Evolutionary conservation across 2,329 filamentous ascomycete species (phyloP).

Genomic region (Xylariaceae sp.): DNA sequence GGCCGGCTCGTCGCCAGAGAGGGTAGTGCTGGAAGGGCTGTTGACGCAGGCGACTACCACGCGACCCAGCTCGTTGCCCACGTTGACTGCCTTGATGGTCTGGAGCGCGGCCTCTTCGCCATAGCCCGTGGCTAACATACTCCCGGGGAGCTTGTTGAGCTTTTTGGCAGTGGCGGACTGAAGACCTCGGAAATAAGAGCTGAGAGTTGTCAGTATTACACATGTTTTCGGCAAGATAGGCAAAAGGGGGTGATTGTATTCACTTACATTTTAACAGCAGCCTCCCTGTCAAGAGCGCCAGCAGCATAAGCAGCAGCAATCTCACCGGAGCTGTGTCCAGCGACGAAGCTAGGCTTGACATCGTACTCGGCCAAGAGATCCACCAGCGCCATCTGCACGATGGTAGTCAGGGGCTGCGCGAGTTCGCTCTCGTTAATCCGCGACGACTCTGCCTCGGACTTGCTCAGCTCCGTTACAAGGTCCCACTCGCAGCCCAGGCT

Average conservation of each 20-base stretch:
- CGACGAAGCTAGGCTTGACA: slow-evolving; percentile 28
- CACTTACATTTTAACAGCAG: slow-evolving; percentile 29
- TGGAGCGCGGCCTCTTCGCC: neutral
- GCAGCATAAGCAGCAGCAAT: slow-evolving; percentile 36
- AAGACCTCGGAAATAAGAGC: neutral
- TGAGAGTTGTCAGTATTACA: neutral
- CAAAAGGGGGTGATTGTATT: too few relatives aligned
- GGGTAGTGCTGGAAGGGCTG: slow-evolving; percentile 17
- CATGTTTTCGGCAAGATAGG: neutral
- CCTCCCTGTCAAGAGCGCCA: slow-evolving; percentile 23
- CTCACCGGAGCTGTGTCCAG: slow-evolving; percentile 37
- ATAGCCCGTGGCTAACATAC: neutral
- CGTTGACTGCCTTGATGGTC: neutral
- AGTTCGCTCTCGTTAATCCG: slow-evolving; percentile 11
- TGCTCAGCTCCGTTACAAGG: slow-evolving; percentile 5
- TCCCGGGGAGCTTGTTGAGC: neutral
- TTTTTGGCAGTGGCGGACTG: neutral
- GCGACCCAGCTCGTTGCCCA: neutral
- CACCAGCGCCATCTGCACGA: slow-evolving; percentile 33
- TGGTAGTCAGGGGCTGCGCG: slow-evolving; percentile 22
- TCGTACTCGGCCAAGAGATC: slow-evolving; percentile 30
- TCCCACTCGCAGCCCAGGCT: neutral
- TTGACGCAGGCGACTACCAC: slow-evolving; percentile 14
- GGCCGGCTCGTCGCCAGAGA: slow-evolving; percentile 19
- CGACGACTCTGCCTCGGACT: slow-evolving; percentile 4